phyloP scores from a whole-genome alignment of 352 stramenopile genomes.

The Phytophthora macrochlamydospora region DNA sequence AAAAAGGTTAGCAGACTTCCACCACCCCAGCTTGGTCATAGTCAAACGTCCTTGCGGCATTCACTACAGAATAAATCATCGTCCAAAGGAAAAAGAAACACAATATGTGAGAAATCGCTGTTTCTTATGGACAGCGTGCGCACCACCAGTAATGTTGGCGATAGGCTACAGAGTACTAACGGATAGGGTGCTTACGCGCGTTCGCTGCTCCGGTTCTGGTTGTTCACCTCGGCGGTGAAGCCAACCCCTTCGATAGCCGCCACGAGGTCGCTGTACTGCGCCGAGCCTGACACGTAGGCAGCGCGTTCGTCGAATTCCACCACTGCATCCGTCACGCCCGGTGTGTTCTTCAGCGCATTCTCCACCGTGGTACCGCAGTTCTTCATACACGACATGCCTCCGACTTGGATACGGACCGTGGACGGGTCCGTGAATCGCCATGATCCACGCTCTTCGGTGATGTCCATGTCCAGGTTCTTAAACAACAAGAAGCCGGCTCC shows the following conservation, averaged over 20 bases:
- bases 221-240: conserved; percentile 63
- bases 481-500: conserved; percentile 71
- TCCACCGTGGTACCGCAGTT: conserved; percentile 94
- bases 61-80: conserved; percentile 34
- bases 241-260: conserved; percentile 68
- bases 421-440: conserved; percentile 76
- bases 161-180: conserved; percentile 12
- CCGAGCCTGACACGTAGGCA: conserved; percentile 74
- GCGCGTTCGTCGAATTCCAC: conserved; percentile 79
- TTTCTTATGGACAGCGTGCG: conserved; percentile 35
- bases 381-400: conserved; percentile 95
- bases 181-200: conserved; percentile 59
- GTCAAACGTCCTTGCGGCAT: conserved; percentile 46
- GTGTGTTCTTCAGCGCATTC: conserved; percentile 63
- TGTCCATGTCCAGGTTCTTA: conserved; percentile 75
- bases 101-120: conserved; percentile 27
- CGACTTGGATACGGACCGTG: conserved; percentile 77
- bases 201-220: conserved; percentile 23
- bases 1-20: too few relatives aligned
- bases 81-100: conserved; percentile 22
- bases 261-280: conserved; percentile 57
- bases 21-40: too few relatives aligned
- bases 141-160: conserved; percentile 6
- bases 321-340: conserved; percentile 76
- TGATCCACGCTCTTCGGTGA: conserved; percentile 70